These are phyloP conservation scores for Backusella sp. DNA, from an alignment of 192 early-diverging fungal species.

Conservation along the genomic window DNA sequence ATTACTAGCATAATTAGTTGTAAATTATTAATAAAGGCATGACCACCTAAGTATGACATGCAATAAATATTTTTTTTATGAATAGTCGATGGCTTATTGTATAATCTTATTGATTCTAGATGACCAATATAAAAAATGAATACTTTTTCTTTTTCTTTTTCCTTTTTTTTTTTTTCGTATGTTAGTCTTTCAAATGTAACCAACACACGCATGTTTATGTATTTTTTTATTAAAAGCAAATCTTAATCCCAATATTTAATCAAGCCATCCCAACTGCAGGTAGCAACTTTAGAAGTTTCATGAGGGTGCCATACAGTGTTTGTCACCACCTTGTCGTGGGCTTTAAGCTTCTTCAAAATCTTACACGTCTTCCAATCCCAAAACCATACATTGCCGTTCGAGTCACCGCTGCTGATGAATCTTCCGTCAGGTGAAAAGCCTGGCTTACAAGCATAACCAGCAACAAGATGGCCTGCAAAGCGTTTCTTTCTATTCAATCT, in stretches of 20 bases:
- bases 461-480: conserved; percentile 91
- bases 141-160: too few species aligned
- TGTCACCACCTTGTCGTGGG: conserved; percentile 90
- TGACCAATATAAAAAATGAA: neutral
- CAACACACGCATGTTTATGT: neutral
- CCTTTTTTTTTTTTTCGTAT: too few species aligned
- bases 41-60: neutral
- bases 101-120: too few species aligned
- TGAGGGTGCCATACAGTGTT: conserved; percentile 95
- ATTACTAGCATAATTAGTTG: neutral
- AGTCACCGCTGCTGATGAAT: conserved; percentile 86
- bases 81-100: too few species aligned
- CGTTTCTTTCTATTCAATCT: conserved; percentile 86
- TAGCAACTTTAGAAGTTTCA: conserved; percentile 87
- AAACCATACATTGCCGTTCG: conserved; percentile 89
- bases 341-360: conserved; percentile 85
- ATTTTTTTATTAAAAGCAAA: neutral
- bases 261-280: conserved; percentile 93
- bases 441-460: conserved; percentile 96
- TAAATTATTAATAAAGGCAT: too few species aligned
- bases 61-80: too few species aligned
- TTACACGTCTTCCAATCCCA: conserved; percentile 98
- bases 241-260: conserved; percentile 86
- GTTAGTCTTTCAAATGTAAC: neutral
- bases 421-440: conserved; percentile 89